Percentiles rank a stretch among this genome's conserved stretches.
Evolutionary conservation across 2,329 filamentous ascomycete species (phyloP).

Genomic region (Aureobasidium pullulans): DNA sequence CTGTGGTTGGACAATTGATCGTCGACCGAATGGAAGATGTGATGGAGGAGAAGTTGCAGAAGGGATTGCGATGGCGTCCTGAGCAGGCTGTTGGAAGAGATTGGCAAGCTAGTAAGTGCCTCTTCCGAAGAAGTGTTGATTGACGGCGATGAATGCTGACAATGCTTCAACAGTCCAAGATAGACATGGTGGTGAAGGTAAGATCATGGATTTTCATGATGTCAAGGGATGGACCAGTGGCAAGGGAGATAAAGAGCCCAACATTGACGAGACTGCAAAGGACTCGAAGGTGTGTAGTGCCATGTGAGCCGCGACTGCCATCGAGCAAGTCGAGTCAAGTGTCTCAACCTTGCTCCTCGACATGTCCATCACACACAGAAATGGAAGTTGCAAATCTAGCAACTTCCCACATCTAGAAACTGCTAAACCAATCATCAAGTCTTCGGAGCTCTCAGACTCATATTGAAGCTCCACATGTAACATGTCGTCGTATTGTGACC

Average conservation of each 20-base stretch:
- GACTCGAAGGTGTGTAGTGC: not conserved
- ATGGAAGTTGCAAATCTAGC: not conserved
- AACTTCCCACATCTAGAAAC: not conserved
- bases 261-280: not conserved
- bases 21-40: constrained; percentile 41
- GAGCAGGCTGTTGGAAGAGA: constrained; percentile 41
- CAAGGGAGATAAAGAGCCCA: not conserved
- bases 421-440: not conserved
- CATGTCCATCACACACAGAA: not conserved
- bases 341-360: not conserved
- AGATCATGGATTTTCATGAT: constrained; percentile 11
- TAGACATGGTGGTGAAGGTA: constrained; percentile 7
- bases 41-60: constrained; percentile 35
- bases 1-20: constrained; percentile 44
- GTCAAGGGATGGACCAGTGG: constrained; percentile 8
- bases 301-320: not conserved
- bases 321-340: not conserved
- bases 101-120: constrained; percentile 32
- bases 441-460: no score
- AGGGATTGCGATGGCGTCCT: constrained; percentile 45
- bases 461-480: no score
- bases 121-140: not conserved
- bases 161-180: constrained; percentile 3
- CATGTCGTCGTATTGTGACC: no score
- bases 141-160: not conserved